Conservation (phyloP, 2,329 filamentous ascomycete species). For the Aspergillus clavatus region DNA sequence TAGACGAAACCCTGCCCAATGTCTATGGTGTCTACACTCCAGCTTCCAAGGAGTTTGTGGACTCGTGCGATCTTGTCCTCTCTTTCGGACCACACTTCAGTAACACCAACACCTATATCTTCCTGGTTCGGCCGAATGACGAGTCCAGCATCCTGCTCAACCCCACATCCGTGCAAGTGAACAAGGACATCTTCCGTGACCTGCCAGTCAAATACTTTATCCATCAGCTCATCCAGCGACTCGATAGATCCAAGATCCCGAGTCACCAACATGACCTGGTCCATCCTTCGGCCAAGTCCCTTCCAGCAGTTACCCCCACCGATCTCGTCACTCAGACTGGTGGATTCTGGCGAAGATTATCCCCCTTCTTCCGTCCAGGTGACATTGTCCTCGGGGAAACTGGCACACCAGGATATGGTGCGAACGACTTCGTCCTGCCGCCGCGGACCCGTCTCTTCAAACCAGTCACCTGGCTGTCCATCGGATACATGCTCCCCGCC, state of each 20-base stretch:
- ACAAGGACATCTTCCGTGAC: constrained; percentile 73
- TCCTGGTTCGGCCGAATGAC: constrained; percentile 72
- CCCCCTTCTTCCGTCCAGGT: constrained; percentile 45
- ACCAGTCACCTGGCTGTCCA: constrained; percentile 55
- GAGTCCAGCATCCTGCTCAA: constrained; percentile 79
- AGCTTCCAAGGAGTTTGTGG: constrained; percentile 25
- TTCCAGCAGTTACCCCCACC: constrained; percentile 27
- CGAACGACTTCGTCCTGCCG: constrained; percentile 49
- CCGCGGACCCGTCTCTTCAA: constrained; percentile 46
- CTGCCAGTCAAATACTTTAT: constrained; percentile 75
- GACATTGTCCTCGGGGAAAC: constrained; percentile 57
- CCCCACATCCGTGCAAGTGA: constrained; percentile 65
- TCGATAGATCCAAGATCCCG: constrained; percentile 54
- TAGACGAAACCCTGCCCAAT: constrained; percentile 45
- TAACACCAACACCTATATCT: constrained; percentile 58
- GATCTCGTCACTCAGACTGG: constrained; percentile 46
- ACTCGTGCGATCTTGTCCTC: constrained; percentile 37
- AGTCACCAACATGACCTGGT: constrained; percentile 17
- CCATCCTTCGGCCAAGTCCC: constrained; percentile 40
- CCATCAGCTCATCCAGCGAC: constrained; percentile 59
- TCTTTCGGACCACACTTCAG: constrained; percentile 42
- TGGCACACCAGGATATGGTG: constrained; percentile 54
- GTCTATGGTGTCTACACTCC: constrained; percentile 46
- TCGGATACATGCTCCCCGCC: constrained; percentile 58
- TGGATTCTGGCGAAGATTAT: constrained; percentile 46